A percentile compares a stretch with the other conserved stretches of the same genome.
phyloP scores from a whole-genome alignment of 1,284 basidiomycete genomes.

The Cutaneotrichosporon daszewskae region DNA sequence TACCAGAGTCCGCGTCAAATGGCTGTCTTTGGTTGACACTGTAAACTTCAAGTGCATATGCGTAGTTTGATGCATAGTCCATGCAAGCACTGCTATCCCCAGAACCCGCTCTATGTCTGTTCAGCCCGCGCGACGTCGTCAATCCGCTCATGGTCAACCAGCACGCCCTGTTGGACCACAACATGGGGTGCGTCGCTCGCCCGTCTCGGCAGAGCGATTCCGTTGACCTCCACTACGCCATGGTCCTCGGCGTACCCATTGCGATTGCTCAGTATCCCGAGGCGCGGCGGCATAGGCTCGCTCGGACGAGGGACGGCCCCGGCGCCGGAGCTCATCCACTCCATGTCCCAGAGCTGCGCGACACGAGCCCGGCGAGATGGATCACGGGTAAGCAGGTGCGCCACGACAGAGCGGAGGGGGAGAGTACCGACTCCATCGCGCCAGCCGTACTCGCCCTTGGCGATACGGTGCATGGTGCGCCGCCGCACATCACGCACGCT shows the following conservation, averaged over 20 bases:
- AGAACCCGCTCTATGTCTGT: not conserved
- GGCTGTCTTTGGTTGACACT: too few relatives aligned
- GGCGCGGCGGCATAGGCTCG: slow-evolving; percentile 5
- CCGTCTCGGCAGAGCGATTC: slow-evolving; percentile 6
- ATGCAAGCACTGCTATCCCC: not conserved
- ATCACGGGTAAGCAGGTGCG: slow-evolving; percentile 61
- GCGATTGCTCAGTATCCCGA: not conserved
- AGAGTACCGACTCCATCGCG: slow-evolving; percentile 39
- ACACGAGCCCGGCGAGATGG: slow-evolving; percentile 58
- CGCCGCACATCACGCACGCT: slow-evolving; percentile 8
- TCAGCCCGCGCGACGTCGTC: slow-evolving; percentile 12
- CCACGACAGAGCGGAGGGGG: slow-evolving; percentile 53
- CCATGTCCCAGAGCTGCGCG: slow-evolving; percentile 60
- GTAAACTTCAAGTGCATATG: too few relatives aligned
- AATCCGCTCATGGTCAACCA: slow-evolving; percentile 16
- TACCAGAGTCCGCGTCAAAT: too few relatives aligned
- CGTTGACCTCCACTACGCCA: not conserved
- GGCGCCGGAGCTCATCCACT: slow-evolving; percentile 54
- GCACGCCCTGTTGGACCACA: slow-evolving; percentile 12
- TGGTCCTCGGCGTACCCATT: not conserved
- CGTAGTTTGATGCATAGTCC: too few relatives aligned
- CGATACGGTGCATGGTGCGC: slow-evolving; percentile 61
- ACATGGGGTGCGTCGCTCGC: slow-evolving; percentile 12
- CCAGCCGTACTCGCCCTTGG: slow-evolving; percentile 70
- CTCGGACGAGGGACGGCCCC: slow-evolving; percentile 22